Conservation (phyloP, 2,329 filamentous ascomycete species). For the Fusarium sp. region DNA sequence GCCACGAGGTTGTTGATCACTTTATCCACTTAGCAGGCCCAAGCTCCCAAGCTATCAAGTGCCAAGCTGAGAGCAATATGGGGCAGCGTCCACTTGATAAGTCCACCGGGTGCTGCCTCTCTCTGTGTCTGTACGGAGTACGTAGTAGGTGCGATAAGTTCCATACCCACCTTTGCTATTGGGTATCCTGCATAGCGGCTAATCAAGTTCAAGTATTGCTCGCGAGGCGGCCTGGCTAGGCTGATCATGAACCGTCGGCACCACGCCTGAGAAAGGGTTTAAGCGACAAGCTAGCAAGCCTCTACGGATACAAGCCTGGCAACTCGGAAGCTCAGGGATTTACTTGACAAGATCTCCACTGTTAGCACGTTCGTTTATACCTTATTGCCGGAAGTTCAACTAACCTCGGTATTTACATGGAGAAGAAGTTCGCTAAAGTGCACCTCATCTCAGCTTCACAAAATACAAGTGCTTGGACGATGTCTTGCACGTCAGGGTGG, state of each 20-base stretch:
- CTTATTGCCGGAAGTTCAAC: constrained; percentile 26
- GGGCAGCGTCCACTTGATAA: constrained; percentile 23
- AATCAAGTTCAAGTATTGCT: constrained; percentile 21
- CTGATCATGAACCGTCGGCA: constrained; percentile 13
- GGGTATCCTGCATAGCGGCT: constrained; percentile 18
- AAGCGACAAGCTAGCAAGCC: constrained; percentile 3
- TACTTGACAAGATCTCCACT: constrained; percentile 10
- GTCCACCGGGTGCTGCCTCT: constrained; percentile 4
- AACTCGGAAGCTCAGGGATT: constrained; percentile 22
- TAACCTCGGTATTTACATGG: constrained; percentile 33
- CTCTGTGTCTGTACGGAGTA: constrained; percentile 2
- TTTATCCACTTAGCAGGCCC: constrained; percentile 28
- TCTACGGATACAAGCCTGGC: background rate
- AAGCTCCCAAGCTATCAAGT: constrained; percentile 5
- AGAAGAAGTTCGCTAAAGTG: constrained; percentile 26
- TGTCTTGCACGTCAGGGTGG: constrained; percentile 15
- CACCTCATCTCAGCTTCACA: constrained; percentile 18
- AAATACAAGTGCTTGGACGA: constrained; percentile 3
- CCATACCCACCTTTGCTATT: constrained; percentile 11
- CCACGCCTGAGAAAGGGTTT: constrained; percentile 4
- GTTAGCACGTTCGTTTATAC: background rate
- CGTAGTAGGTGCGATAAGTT: constrained; percentile 11
- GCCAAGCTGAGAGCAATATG: constrained; percentile 26
- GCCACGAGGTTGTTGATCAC: constrained; percentile 44
- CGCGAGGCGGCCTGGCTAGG: constrained; percentile 4